Evolutionary conservation across 495 filamentous ascomycete species (phyloP), one percentile per base, ranked within the genome.

Genomic region (Pyrenula aspistea): DNA sequence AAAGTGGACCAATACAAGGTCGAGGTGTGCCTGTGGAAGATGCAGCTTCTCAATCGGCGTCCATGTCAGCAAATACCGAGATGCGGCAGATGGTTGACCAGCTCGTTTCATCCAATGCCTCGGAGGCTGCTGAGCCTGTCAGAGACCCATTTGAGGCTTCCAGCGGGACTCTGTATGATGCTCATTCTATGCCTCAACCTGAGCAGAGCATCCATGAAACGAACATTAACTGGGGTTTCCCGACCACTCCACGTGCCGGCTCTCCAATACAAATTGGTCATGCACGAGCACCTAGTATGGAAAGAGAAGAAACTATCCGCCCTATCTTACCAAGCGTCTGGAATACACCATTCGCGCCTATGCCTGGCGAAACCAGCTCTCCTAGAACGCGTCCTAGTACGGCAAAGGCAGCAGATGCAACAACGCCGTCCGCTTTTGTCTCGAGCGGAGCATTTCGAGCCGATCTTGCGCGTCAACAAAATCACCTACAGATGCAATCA

Each of bases 21-120:
- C 63, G 62, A 25, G 65, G 11, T 3, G 25, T 59, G 12, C 48
- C 55, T 19, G 10, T 52, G n/a, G 50, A 52, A 22, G 56, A 60
- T 20, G 8, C 4, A 15, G 72, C 65, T 52, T 78, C 76, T 47
- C 75, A 77, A 56, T 72, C 74, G 2, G 71, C 73, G 25, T 75
- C 75, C 0, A 69, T 77, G 62, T 73, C 71, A 15, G 71, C 71
- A 22, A 73, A 72, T 51, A 20, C 57, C 12, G 49, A 25, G 15
- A 80, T 82, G 77, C 68, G 79, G 55, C 72, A 72, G 2, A 88
- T 87, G 68, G 83, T 87, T 12, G 83, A 88, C 61, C 72, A 80
- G 55, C 71, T 88, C 51, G 80, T 89, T 10, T 82, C 80, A 36
- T 76, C 75, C 10, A 74, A 77, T 55, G 71, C 68, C 2, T 73